Conservation (phyloP, 768 basidiomycete genomes). For the Tulasnella sp. region DNA sequence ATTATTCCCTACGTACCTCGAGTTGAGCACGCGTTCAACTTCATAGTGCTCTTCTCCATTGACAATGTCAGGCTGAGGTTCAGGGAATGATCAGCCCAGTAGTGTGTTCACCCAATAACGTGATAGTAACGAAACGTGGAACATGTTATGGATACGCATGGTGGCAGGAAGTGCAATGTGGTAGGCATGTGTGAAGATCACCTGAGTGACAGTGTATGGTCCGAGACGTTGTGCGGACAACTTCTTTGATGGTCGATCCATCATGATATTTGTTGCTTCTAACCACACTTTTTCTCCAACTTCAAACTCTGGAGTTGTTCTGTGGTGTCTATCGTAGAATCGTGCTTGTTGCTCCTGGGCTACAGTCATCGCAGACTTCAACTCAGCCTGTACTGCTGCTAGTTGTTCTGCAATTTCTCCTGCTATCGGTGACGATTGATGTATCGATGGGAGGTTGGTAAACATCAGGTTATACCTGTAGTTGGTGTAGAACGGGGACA, state of each 20-base stretch:
- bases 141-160: background rate
- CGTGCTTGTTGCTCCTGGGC: background rate
- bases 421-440: background rate
- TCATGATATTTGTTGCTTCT: background rate
- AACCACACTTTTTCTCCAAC: background rate
- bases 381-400: background rate
- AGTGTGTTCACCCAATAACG: background rate
- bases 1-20: no score
- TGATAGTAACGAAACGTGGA: background rate
- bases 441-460: background rate
- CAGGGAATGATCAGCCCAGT: no score
- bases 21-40: no score
- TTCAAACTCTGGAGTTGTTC: background rate
- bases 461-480: slow-evolving; percentile 3
- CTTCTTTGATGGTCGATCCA: background rate
- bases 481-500: slow-evolving; percentile 1
- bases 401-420: background rate
- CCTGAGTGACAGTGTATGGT: background rate
- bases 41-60: no score
- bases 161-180: background rate
- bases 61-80: no score
- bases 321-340: background rate
- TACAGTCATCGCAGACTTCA: background rate
- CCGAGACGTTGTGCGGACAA: background rate
- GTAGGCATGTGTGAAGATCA: background rate